Evolutionary conservation across 805 yeast genomes (phyloP), one percentile per base, ranked within the genome.

Genomic region (Schizosaccharomyces cryophilus): DNA sequence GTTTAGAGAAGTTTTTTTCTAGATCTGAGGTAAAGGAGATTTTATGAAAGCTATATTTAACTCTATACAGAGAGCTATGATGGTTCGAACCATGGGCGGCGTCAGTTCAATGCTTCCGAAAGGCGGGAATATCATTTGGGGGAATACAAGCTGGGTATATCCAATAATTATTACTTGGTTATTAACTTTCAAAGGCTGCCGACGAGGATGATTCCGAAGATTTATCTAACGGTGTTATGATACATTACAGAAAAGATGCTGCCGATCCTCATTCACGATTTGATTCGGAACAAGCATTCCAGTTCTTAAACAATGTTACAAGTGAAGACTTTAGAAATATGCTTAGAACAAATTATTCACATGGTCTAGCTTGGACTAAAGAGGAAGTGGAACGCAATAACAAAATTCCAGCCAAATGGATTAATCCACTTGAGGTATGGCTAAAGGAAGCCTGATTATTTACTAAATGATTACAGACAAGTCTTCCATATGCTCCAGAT

Each of bases 101-200:
- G 76, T 93, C 58, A 88, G 96, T 17, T 80, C 93, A 62, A 93
- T 93, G 98, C 68, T 93, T 35, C 98, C 98, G 24, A 93, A 90
- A 70, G 98, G 98, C 54, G 97, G 96, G 2, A 83, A 82, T 45
- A 68, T 80, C 4, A 79, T 93, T 40, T 93, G 98, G 98, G 98
- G 98, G 3, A 76, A 79, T 66, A 65, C 77, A 61, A 69, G 75
- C 1, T 67, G 73, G 17, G 83, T 90, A 3, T 90, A 96, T 0
- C 40, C 13, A 90, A 84, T 9, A 9, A 3, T 29, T 29, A 4
- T 5, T 3, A 26, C 6, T 51, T 51, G 5, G 6, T n/a, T 24
- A 26, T 29, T 29, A 24, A 24, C n/a, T 7, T 56, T 26, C 17
- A 4, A 35, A 29, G 60, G 60, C 42, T 9, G 19, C 38, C 5